Conservation (phyloP, 2,329 filamentous ascomycete species). For the Fusarium sp. region DNA sequence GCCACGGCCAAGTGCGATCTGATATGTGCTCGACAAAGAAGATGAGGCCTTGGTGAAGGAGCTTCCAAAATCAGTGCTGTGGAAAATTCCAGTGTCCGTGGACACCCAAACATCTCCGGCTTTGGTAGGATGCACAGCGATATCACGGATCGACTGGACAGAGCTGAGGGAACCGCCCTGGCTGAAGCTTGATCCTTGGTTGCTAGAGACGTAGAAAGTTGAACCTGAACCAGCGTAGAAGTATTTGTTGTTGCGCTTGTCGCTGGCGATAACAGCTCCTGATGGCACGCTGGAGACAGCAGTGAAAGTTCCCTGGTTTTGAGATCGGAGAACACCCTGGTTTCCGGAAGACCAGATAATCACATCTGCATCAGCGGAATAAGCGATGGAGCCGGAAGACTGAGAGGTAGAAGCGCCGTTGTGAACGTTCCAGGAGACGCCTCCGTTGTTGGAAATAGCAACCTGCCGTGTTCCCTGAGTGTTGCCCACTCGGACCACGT, state of each 20-base stretch:
- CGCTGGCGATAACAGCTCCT: conserved; percentile 62
- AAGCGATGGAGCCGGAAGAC: conserved; percentile 59
- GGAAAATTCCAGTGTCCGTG: conserved; percentile 65
- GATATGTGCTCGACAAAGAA: conserved; percentile 53
- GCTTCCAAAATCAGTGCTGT: conserved; percentile 62
- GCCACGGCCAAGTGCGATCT: conserved; percentile 58
- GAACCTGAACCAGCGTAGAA: conserved; percentile 64
- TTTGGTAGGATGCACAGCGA: conserved; percentile 66
- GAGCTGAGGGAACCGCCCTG: conserved; percentile 51
- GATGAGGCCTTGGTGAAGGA: conserved; percentile 57
- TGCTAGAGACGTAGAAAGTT: conserved; percentile 63
- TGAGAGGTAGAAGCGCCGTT: conserved; percentile 58
- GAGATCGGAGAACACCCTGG: conserved; percentile 55
- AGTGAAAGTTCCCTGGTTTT: conserved; percentile 56
- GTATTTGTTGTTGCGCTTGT: conserved; percentile 63
- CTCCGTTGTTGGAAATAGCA: conserved; percentile 62
- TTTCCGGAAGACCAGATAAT: conserved; percentile 60
- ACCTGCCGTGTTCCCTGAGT: conserved; percentile 56
- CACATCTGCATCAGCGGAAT: conserved; percentile 63
- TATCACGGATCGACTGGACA: conserved; percentile 62
- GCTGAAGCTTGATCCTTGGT: conserved; percentile 60
- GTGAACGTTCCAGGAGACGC: conserved; percentile 61
- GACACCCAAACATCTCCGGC: conserved; percentile 72
- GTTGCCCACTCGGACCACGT: conserved; percentile 64
- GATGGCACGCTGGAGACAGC: conserved; percentile 58